phyloP scores from a whole-genome alignment of 441 rosid species.

The Populus hybrid region DNA sequence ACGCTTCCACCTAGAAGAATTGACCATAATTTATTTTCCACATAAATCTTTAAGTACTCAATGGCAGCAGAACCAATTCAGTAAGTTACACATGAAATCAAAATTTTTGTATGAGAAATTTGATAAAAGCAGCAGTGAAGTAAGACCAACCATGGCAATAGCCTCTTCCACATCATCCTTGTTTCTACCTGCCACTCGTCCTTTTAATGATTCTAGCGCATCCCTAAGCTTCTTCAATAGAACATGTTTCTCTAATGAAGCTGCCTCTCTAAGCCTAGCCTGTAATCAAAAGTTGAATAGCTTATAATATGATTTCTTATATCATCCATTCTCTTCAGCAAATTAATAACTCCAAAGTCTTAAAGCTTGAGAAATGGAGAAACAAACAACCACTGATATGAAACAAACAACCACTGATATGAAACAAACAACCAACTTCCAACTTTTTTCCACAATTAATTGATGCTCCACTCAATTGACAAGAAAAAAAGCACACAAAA shows the following conservation, averaged over 20 bases:
- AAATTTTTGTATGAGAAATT: not conserved
- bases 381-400: not conserved
- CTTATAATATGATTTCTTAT: constrained; percentile 6
- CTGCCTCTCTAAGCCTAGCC: constrained; percentile 88
- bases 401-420: not conserved
- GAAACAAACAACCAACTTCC: not conserved
- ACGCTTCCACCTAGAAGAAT: constrained; percentile 82
- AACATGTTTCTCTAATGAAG: constrained; percentile 94
- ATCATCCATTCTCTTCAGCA: not conserved
- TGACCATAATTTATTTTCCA: constrained; percentile 13
- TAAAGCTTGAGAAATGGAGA: constrained; percentile 1
- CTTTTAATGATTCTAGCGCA: constrained; percentile 82
- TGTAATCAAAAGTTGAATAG: constrained; percentile 33
- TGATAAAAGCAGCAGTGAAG: constrained; percentile 3
- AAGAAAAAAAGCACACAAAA: not conserved
- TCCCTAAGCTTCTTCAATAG: constrained; percentile 97
- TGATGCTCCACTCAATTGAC: not conserved
- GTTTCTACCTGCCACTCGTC: constrained; percentile 87
- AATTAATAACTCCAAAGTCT: constrained; percentile 8
- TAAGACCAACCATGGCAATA: constrained; percentile 68
- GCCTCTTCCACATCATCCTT: constrained; percentile 97
- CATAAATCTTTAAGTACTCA: not conserved
- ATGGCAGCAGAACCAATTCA: not conserved
- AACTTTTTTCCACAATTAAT: not conserved
- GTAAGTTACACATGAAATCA: not conserved